A percentile compares a stretch with the other conserved stretches of the same genome.
phyloP scores from a whole-genome alignment of 1,284 basidiomycete species.

The Ceratorhiza oryzae-sativae region DNA sequence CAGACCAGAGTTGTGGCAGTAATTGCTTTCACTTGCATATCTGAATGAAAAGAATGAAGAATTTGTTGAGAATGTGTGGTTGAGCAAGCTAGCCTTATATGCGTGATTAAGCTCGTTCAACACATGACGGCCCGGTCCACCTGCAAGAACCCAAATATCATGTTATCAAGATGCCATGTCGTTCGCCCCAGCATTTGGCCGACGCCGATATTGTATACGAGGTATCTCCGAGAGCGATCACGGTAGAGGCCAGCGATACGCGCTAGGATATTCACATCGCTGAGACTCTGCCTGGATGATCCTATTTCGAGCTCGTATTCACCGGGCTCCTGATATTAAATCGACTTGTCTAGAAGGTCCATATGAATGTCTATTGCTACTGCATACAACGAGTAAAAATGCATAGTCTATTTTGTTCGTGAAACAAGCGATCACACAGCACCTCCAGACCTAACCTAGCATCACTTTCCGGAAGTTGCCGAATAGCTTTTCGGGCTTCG shows the following conservation, averaged over 20 bases:
- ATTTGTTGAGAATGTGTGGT: background rate
- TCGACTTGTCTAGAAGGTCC: background rate
- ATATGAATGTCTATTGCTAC: background rate
- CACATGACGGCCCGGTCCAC: background rate
- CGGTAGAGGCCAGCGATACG: background rate
- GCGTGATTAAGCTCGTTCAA: background rate
- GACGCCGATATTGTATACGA: constrained; percentile 12
- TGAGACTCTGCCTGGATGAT: background rate
- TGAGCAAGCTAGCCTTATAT: background rate
- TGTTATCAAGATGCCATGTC: background rate
- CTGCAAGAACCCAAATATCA: background rate
- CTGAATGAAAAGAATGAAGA: background rate
- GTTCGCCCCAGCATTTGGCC: background rate
- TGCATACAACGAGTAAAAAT: background rate
- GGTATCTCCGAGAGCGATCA: constrained; percentile 14
- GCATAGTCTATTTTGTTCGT: constrained; percentile 56
- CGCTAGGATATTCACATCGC: background rate
- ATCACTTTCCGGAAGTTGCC: constrained; percentile 81
- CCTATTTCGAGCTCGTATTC: background rate
- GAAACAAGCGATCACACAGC: constrained; percentile 67
- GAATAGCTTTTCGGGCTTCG: constrained; percentile 75
- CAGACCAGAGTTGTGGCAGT: background rate
- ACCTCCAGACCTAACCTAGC: constrained; percentile 75
- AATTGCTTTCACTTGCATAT: constrained; percentile 15
- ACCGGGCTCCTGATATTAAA: background rate